These are phyloP conservation scores for Saksenaea oblongispora DNA, from an alignment of 371 early-diverging fungal genomes.

Conservation along the genomic window DNA sequence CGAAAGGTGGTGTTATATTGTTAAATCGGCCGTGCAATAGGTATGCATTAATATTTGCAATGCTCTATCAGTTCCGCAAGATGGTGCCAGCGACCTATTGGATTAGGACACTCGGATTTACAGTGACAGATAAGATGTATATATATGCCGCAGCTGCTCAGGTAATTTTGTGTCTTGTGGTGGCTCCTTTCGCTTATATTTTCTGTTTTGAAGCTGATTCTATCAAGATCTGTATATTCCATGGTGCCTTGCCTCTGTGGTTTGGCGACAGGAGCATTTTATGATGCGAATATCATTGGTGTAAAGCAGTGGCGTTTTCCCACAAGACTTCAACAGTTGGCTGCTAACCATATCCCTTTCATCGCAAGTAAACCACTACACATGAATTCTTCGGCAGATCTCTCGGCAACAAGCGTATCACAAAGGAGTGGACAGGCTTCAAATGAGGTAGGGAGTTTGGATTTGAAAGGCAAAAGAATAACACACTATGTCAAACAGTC, in stretches of 20 bases:
- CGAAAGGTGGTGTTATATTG: neutral
- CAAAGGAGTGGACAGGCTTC: neutral
- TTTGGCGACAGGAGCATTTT: constrained; percentile 53
- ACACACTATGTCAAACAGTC: neutral
- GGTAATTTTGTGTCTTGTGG: constrained; percentile 25
- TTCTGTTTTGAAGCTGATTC: constrained; percentile 34
- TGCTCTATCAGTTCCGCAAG: constrained; percentile 53
- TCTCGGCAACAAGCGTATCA: neutral
- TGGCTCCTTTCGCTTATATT: neutral
- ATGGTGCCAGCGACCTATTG: constrained; percentile 55
- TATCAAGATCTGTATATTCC: constrained; percentile 50
- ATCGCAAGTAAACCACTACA: neutral
- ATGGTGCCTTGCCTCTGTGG: constrained; percentile 56
- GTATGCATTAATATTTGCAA: constrained; percentile 59
- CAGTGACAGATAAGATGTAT: constrained; percentile 59
- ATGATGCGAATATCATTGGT: constrained; percentile 43
- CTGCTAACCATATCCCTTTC: constrained; percentile 23
- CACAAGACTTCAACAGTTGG: constrained; percentile 22
- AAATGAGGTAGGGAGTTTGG: neutral
- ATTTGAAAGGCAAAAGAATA: neutral
- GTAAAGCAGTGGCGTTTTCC: constrained; percentile 63
- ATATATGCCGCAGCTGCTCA: constrained; percentile 57
- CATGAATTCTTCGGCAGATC: neutral
- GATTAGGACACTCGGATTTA: constrained; percentile 53
- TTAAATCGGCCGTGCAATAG: constrained; percentile 8